A percentile compares a stretch with the other conserved stretches of the same genome.
These are phyloP conservation scores for Aspergillus cavernicola DNA, from an alignment of 495 filamentous ascomycete species.

Conservation along the genomic window DNA sequence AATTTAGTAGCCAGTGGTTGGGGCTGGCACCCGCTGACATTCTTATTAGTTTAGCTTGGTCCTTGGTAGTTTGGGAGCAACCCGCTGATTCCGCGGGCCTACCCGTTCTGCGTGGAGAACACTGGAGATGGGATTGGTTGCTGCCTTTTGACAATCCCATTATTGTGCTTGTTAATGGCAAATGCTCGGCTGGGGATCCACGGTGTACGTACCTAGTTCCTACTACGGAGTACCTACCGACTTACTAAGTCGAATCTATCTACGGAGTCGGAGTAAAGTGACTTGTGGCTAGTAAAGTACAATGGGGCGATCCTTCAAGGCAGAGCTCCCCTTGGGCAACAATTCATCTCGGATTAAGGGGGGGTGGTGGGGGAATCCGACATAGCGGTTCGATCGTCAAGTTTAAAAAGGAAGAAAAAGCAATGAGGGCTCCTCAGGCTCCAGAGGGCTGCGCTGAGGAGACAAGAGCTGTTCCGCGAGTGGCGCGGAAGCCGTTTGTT, in stretches of 20 bases:
- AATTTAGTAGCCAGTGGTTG: too few species aligned
- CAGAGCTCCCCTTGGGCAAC: background rate
- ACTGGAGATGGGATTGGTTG: background rate
- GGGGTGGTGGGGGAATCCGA: slow-evolving; percentile 11
- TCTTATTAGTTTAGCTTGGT: too few species aligned
- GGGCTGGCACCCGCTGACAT: too few species aligned
- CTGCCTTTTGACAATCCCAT: background rate
- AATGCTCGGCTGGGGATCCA: too few species aligned
- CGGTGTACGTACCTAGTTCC: too few species aligned
- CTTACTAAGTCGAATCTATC: too few species aligned
- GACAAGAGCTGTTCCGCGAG: slow-evolving; percentile 2
- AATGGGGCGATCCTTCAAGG: background rate
- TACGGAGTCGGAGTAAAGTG: too few species aligned
- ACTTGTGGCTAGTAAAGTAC: background rate
- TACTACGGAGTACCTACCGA: too few species aligned
- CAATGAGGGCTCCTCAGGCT: background rate
- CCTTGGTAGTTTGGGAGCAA: too few species aligned
- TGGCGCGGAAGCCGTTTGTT: slow-evolving; percentile 1
- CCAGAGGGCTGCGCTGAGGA: background rate
- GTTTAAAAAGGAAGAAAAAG: background rate
- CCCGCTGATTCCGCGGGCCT: slow-evolving; percentile 8
- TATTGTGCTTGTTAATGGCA: background rate
- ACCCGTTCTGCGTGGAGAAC: slow-evolving; percentile 2
- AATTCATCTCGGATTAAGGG: background rate
- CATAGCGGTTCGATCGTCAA: slow-evolving; percentile 17